Evolutionary conservation across 2,329 filamentous ascomycete genomes (phyloP).

Genomic region (Ophiocordyceps camponoti-floridani): DNA sequence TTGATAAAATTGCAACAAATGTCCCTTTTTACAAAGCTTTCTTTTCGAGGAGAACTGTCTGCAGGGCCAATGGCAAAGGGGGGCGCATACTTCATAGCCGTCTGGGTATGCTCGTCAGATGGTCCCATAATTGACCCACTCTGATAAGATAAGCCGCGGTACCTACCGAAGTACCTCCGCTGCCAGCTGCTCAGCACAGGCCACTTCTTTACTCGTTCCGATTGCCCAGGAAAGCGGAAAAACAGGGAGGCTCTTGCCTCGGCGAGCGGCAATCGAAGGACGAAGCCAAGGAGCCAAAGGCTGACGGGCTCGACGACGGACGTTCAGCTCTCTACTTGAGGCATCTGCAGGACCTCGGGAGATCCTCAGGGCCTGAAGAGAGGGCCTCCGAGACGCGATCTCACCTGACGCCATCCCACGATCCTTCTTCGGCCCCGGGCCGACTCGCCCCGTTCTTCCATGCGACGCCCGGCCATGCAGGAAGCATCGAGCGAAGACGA

Average conservation of each 20-base stretch:
- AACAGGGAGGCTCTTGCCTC: background rate
- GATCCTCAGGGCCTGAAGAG: background rate
- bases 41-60: too few relatives aligned
- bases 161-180: background rate
- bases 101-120: too few relatives aligned
- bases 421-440: background rate
- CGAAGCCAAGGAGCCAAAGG: too few relatives aligned
- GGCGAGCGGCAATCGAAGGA: background rate
- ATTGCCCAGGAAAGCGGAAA: background rate
- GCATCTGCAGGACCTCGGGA: too few relatives aligned
- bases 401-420: background rate
- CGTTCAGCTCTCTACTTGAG: too few relatives aligned
- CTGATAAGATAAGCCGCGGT: background rate
- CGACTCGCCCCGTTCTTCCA: conserved; percentile 4
- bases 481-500: conserved; percentile 8
- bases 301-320: too few relatives aligned
- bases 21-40: too few relatives aligned
- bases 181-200: background rate
- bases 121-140: background rate
- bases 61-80: too few relatives aligned
- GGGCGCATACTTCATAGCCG: too few relatives aligned
- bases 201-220: background rate
- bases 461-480: conserved; percentile 14
- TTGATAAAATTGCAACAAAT: too few relatives aligned
- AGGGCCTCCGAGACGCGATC: background rate